Conservation (phyloP, 2,329 filamentous ascomycete genomes). For the Aspergillus udagawae region DNA sequence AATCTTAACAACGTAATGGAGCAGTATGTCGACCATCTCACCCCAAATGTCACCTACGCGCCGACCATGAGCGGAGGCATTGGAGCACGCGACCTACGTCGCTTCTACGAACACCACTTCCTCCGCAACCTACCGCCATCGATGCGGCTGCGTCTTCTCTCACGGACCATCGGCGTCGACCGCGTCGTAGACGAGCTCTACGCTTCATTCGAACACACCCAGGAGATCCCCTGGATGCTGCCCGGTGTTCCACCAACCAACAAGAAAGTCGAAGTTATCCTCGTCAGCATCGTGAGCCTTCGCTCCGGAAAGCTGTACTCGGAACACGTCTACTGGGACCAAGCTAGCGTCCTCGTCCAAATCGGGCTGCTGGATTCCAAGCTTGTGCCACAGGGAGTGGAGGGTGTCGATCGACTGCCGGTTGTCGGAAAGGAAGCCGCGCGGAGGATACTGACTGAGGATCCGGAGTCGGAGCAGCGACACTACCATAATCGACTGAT, state of each 20-base stretch:
- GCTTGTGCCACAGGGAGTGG: conserved; percentile 45
- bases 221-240: conserved; percentile 56
- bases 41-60: conserved; percentile 25
- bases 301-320: conserved; percentile 51
- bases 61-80: conserved; percentile 41
- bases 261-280: conserved; percentile 53
- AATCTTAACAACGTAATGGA: conserved; percentile 28
- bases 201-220: conserved; percentile 54
- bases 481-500: conserved; percentile 34
- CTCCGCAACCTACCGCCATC: conserved; percentile 49
- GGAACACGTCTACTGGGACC: conserved; percentile 61
- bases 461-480: conserved; percentile 30
- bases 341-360: conserved; percentile 58
- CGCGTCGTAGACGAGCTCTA: conserved; percentile 60
- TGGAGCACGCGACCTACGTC: conserved; percentile 37
- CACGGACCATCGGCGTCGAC: conserved; percentile 55
- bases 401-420: conserved; percentile 36
- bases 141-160: conserved; percentile 52
- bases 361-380: conserved; percentile 56
- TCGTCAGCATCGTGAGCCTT: conserved; percentile 56
- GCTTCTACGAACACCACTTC: conserved; percentile 58
- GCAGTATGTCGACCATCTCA: conserved; percentile 26
- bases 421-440: conserved; percentile 40
- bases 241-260: conserved; percentile 56
- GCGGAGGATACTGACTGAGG: conserved; percentile 37